phyloP scores from a whole-genome alignment of 208 protist species.

The Trypanosoma platydactyli region DNA sequence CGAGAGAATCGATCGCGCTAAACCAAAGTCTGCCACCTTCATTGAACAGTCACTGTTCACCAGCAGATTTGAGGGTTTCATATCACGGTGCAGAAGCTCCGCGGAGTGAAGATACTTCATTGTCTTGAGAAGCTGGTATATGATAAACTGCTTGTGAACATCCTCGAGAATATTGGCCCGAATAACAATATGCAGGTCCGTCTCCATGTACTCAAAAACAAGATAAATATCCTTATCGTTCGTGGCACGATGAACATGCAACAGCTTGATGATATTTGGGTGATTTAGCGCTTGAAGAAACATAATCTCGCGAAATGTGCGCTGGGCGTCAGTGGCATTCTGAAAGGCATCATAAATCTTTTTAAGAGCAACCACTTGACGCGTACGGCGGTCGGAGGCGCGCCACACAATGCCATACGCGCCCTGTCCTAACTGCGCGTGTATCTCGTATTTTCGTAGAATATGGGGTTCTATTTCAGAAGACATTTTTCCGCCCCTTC shows the following conservation, averaged over 20 bases:
- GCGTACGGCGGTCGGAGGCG: conserved; percentile 89
- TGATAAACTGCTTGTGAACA: conserved; percentile 97
- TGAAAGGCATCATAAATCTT: conserved; percentile 98
- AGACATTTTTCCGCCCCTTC: conserved; percentile 49
- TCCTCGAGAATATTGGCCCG: conserved; percentile 97
- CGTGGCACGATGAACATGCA: conserved; percentile 96
- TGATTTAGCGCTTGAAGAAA: conserved; percentile 96
- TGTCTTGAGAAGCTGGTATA: conserved; percentile 97
- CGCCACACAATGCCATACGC: conserved; percentile 96
- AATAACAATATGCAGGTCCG: conserved; percentile 95
- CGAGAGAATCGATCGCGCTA: conserved; percentile 93
- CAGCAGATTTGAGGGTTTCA: conserved; percentile 93
- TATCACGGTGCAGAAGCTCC: conserved; percentile 92
- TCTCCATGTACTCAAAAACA: conserved; percentile 98
- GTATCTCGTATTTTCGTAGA: conserved; percentile 93
- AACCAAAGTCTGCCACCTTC: conserved; percentile 98
- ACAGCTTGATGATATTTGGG: conserved; percentile 97
- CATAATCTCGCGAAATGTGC: conserved; percentile 98
- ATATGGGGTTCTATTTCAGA: conserved; percentile 93
- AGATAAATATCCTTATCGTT: conserved; percentile 98
- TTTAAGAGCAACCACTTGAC: conserved; percentile 94
- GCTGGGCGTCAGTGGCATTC: conserved; percentile 90
- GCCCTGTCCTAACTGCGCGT: conserved; percentile 93
- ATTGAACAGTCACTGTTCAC: conserved; percentile 95
- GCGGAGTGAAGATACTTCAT: conserved; percentile 96